Base-by-base conservation (phyloP, 2,329 filamentous ascomycete genomes). In the Mycosphaerelloides madeirae region DNA sequence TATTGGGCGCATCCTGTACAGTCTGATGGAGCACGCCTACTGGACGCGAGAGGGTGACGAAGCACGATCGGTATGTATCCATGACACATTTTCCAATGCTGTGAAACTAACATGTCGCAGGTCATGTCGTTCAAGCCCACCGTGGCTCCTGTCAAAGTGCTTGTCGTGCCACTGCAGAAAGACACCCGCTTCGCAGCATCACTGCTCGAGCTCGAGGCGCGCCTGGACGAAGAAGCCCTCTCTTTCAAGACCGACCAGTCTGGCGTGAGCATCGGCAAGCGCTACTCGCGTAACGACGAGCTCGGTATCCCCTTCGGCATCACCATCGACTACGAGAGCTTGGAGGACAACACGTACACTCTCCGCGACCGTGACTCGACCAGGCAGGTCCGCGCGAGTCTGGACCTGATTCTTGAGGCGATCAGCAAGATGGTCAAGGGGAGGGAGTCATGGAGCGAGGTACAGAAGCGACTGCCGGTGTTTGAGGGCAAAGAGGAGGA, bases 261-360 rank as follows among this genome's bases (percentile, higher is more conserved):
- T 12, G 87, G 85, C 20, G 89, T 90, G 50, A 89, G 83, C 52
- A 97, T 97, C 58, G 91, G 91, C 65, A 95, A 95, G 77, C 85
- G 91, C 42, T 97, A 95, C 69, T 83, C 85, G 64, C 83, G 93
- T 60, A 96, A 96, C 66, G 91, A 97, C 68, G 91, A 97, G 72
- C 79, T 96, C 47, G 93, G 91, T 61, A 97, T 93, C 34, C 88
- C 91, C 6, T 83, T 96, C 54, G 91, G 89, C 64, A 83, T 97
- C 67, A 97, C 91, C 0, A 80, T 97, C 48, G 91, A 97, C 68
- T 97, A 96, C 78, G 87, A 97, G 75, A 94, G 87, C 37, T 74
- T 95, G 56, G 82, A 95, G 69, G 89, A 96, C 66, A 80, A 80
- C 64, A 85, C 85, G 6, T 80, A 94, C 63, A 97, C 91, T 1